Conservation (phyloP, 768 basidiomycete genomes). For the Gloeopeniophorella convolvens region DNA sequence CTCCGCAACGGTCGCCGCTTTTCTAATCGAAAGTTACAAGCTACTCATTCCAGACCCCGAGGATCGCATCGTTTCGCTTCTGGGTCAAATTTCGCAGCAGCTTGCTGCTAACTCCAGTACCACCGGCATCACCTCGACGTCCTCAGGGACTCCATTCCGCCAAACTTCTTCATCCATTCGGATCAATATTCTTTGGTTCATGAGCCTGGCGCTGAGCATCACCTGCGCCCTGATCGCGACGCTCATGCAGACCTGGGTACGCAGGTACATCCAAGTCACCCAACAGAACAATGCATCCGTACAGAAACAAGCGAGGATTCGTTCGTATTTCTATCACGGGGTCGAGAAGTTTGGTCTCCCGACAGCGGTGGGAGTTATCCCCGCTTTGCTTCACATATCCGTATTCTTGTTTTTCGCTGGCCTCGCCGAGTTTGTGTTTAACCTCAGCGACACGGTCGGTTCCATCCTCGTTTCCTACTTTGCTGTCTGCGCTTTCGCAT, state of each 20-base stretch:
- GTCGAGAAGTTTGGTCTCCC: too few relatives aligned
- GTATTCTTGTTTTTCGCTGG: too few relatives aligned
- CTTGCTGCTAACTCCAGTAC: background rate
- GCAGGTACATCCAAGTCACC: too few relatives aligned
- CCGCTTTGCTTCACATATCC: too few relatives aligned
- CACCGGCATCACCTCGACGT: background rate
- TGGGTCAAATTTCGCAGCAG: background rate
- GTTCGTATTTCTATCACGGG: too few relatives aligned
- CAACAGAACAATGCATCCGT: too few relatives aligned
- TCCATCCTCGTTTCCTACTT: too few relatives aligned
- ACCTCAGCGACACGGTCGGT: too few relatives aligned
- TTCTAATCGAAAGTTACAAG: slow-evolving; percentile 14
- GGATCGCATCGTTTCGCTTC: background rate
- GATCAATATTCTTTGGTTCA: background rate
- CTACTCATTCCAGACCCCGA: background rate
- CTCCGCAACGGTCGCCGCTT: slow-evolving; percentile 11
- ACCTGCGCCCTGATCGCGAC: background rate
- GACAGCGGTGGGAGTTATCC: too few relatives aligned
- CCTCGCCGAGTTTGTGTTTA: too few relatives aligned
- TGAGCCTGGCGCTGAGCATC: background rate
- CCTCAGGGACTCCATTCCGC: background rate
- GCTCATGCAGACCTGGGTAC: background rate
- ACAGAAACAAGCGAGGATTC: too few relatives aligned
- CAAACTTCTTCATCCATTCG: background rate
- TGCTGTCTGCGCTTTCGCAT: too few relatives aligned